phyloP scores from a whole-genome alignment of 805 yeast genomes.

The Ogataea minuta region DNA sequence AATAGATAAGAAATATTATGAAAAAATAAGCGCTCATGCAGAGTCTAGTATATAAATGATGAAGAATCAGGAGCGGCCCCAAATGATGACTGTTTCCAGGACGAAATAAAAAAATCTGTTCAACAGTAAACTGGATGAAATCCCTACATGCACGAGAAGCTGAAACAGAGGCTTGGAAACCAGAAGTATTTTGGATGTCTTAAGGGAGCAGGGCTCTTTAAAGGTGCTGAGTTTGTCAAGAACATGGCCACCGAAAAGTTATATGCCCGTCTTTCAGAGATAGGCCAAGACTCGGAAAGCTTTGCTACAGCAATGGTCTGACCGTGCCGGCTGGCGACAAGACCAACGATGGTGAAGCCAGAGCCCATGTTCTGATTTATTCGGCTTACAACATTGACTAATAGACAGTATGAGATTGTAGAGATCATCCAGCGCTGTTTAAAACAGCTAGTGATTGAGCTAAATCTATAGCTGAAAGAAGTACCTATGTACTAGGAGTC shows the following conservation, averaged over 20 bases:
- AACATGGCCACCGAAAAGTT: conserved; percentile 43
- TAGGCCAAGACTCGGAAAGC: conserved; percentile 34
- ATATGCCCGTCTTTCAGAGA: conserved; percentile 34
- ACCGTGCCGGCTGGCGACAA: conserved; percentile 41
- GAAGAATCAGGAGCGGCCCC: neutral
- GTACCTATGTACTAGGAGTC: no score
- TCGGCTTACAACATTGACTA: conserved; percentile 43
- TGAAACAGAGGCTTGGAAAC: conserved; percentile 25
- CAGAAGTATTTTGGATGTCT: conserved; percentile 42
- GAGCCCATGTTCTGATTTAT: conserved; percentile 47
- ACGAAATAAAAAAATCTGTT: conserved; percentile 24
- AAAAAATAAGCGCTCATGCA: no score
- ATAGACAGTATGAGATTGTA: conserved; percentile 32
- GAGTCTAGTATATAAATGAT: no score
- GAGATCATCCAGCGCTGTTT: conserved; percentile 14
- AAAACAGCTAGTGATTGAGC: conserved; percentile 7
- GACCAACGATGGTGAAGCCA: conserved; percentile 38
- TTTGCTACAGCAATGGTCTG: conserved; percentile 40
- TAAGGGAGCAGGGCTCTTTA: conserved; percentile 51
- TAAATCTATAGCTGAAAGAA: no score
- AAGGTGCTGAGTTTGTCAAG: conserved; percentile 49
- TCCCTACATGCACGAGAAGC: conserved; percentile 35
- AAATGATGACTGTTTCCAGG: conserved; percentile 1
- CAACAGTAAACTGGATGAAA: conserved; percentile 38
- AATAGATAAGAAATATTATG: no score